phyloP scores from a whole-genome alignment of 2,329 filamentous ascomycete species.

The Eurotiales sp. region DNA sequence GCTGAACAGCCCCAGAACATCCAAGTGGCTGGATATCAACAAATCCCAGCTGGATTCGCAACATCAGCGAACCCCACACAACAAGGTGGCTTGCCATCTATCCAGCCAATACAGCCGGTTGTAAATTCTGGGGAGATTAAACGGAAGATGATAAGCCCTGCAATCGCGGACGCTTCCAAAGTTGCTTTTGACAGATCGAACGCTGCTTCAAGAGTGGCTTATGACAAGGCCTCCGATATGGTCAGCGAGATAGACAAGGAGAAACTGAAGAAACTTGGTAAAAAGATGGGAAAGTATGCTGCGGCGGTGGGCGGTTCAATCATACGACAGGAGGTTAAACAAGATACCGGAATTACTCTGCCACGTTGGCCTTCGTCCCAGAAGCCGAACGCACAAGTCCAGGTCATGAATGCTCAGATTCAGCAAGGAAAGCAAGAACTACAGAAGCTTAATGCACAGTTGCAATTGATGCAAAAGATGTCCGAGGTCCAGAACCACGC shows the following conservation, averaged over 20 bases:
- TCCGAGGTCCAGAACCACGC: slow-evolving; percentile 6
- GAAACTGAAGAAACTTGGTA: slow-evolving; percentile 11
- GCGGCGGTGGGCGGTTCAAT: slow-evolving; percentile 1
- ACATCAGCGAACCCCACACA: neutral
- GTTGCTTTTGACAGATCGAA: slow-evolving; percentile 7
- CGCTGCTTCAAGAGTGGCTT: slow-evolving; percentile 7
- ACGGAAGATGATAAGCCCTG: slow-evolving; percentile 8
- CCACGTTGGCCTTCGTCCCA: neutral
- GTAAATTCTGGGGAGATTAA: slow-evolving; percentile 4
- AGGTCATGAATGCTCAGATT: neutral
- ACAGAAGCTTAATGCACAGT: slow-evolving; percentile 8
- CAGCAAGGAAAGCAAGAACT: slow-evolving; percentile 7
- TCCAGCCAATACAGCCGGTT: slow-evolving; percentile 7
- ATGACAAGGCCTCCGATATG: slow-evolving; percentile 11
- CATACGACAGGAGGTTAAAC: slow-evolving; percentile 4
- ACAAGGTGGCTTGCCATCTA: slow-evolving; percentile 1
- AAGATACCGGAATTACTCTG: slow-evolving; percentile 9
- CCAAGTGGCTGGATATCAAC: neutral
- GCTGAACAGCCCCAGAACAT: neutral
- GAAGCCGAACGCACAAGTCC: slow-evolving; percentile 3
- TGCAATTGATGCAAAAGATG: slow-evolving; percentile 8
- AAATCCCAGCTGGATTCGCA: neutral
- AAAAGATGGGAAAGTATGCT: slow-evolving; percentile 9
- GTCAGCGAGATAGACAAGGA: slow-evolving; percentile 12
- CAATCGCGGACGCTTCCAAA: slow-evolving; percentile 5